These are phyloP conservation scores for Selaginella tamariscina DNA, from an alignment of 75 land plant species.

Conservation along the genomic window DNA sequence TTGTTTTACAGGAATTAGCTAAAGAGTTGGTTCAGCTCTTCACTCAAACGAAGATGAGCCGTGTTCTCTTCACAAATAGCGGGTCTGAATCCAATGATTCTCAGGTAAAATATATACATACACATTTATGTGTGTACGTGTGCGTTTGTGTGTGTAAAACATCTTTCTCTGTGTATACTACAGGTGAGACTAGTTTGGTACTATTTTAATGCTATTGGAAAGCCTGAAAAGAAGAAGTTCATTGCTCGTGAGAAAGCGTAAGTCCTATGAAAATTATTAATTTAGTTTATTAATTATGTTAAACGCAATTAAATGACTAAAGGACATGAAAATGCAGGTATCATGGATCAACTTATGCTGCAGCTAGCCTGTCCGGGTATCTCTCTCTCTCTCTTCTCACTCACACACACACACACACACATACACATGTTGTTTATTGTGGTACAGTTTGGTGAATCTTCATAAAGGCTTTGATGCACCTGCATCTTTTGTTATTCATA, in stretches of 20 bases:
- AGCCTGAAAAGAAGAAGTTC: slow-evolving; percentile 77
- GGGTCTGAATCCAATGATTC: slow-evolving; percentile 99
- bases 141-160: not conserved
- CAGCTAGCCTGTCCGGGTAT: slow-evolving; percentile 99
- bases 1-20: slow-evolving; percentile 64
- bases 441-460: slow-evolving; percentile 55
- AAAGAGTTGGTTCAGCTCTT: slow-evolving; percentile 65
- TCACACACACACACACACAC: not conserved
- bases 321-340: slow-evolving; percentile 50
- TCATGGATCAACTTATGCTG: slow-evolving; percentile 84
- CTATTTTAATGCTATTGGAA: slow-evolving; percentile 91
- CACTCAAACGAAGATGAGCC: slow-evolving; percentile 74
- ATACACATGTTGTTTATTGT: not conserved
- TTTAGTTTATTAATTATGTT: not conserved
- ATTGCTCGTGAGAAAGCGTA: slow-evolving; percentile 90
- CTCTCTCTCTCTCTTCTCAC: not conserved
- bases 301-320: no score
- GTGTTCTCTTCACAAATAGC: slow-evolving; percentile 76
- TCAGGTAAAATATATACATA: slow-evolving; percentile 54
- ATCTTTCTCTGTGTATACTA: not conserved
- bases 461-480: slow-evolving; percentile 93
- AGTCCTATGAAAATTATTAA: slow-evolving; percentile 2
- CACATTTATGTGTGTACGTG: no score
- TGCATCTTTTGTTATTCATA: slow-evolving; percentile 78
- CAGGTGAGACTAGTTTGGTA: slow-evolving; percentile 99